These are phyloP conservation scores for Leccinellum luteum DNA, from an alignment of 768 basidiomycete genomes.

Conservation along the genomic window DNA sequence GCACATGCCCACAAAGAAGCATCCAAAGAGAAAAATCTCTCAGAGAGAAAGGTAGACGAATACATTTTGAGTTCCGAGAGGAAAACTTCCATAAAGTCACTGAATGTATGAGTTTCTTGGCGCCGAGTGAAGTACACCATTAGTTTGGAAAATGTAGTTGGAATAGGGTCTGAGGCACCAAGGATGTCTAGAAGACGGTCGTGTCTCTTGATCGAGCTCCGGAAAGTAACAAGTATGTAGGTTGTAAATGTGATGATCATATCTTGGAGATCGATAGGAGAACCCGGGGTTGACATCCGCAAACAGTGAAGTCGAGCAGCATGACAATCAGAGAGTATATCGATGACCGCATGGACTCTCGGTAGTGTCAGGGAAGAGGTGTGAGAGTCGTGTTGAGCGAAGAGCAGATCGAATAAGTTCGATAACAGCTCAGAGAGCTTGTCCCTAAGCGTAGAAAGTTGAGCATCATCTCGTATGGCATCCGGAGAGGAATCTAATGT, in stretches of 20 bases:
- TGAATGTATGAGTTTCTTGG: slow-evolving; percentile 8
- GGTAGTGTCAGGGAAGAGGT: background rate
- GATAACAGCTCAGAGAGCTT: slow-evolving; percentile 23
- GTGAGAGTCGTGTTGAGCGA: slow-evolving; percentile 1
- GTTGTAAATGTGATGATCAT: slow-evolving; percentile 22
- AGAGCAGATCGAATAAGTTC: slow-evolving; percentile 23
- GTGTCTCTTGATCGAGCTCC: slow-evolving; percentile 4
- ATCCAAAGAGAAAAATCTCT: slow-evolving; percentile 40
- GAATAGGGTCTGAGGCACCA: slow-evolving; percentile 25
- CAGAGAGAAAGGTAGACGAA: slow-evolving; percentile 31
- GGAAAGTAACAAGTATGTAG: slow-evolving; percentile 16
- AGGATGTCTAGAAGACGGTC: slow-evolving; percentile 25
- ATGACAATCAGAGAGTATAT: slow-evolving; percentile 28
- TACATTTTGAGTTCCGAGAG: slow-evolving; percentile 22
- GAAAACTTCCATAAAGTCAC: slow-evolving; percentile 23
- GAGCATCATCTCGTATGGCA: background rate
- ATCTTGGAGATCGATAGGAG: slow-evolving; percentile 23
- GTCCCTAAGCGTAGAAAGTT: slow-evolving; percentile 9
- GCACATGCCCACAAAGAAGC: slow-evolving; percentile 54
- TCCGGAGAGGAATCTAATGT: background rate
- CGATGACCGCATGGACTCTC: slow-evolving; percentile 14
- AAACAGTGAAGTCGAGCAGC: slow-evolving; percentile 17
- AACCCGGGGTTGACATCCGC: slow-evolving; percentile 5
- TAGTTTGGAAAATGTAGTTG: slow-evolving; percentile 31
- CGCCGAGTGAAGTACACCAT: slow-evolving; percentile 20